Evolutionary conservation across 2,329 filamentous ascomycete genomes (phyloP).

Genomic region (Verticillium nonalfalfae): DNA sequence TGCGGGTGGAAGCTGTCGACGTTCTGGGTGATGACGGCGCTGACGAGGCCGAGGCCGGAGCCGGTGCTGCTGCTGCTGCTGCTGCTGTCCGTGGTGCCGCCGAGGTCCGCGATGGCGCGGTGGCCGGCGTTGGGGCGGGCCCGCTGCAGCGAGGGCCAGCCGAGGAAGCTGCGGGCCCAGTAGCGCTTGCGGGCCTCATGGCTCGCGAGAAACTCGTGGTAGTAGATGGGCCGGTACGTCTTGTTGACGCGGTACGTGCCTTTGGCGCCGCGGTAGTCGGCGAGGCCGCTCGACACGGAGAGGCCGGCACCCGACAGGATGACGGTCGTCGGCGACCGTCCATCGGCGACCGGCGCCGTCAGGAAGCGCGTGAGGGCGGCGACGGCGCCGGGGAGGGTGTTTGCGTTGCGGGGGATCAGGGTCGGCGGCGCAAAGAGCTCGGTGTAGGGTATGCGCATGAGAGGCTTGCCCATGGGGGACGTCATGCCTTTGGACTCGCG

Average conservation of each 20-base stretch:
- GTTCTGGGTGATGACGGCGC: conserved; percentile 85
- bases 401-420: conserved; percentile 68
- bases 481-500: not conserved
- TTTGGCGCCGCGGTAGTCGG: conserved; percentile 84
- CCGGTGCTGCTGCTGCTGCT: no score
- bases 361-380: conserved; percentile 75
- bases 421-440: conserved; percentile 69
- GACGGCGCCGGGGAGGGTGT: conserved; percentile 65
- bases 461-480: conserved; percentile 55
- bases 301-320: conserved; percentile 78
- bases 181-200: conserved; percentile 89
- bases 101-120: conserved; percentile 67
- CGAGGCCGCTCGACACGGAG: conserved; percentile 85
- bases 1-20: conserved; percentile 87
- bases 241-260: conserved; percentile 93
- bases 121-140: conserved; percentile 79
- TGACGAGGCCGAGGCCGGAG: conserved; percentile 59
- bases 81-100: conserved; percentile 20
- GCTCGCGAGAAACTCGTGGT: conserved; percentile 74
- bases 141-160: conserved; percentile 76
- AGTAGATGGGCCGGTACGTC: conserved; percentile 86
- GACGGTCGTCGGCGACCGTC: conserved; percentile 40
- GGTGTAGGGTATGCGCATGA: conserved; percentile 88
- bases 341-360: conserved; percentile 46
- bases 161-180: conserved; percentile 91